These are phyloP conservation scores for Suillus variegatus DNA, from an alignment of 768 basidiomycete genomes.

Conservation along the genomic window DNA sequence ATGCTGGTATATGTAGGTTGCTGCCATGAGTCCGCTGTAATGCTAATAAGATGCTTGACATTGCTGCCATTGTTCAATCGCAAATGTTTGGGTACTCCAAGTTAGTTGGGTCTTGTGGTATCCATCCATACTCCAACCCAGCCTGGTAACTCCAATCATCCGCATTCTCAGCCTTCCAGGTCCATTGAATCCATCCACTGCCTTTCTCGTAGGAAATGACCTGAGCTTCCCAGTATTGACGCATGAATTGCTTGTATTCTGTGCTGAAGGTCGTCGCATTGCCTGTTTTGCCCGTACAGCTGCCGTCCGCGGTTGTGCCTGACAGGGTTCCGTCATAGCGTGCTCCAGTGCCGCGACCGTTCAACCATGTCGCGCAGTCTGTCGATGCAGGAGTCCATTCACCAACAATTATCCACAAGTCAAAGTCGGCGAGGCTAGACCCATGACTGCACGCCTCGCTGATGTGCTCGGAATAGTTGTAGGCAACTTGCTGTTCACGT, in stretches of 20 bases:
- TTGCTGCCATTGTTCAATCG: conserved; percentile 25
- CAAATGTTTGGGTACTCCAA: conserved; percentile 67
- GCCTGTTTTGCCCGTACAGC: conserved; percentile 64
- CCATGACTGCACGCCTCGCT: conserved; percentile 59
- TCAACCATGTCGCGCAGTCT: conserved; percentile 79
- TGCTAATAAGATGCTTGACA: neutral
- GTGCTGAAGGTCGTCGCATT: conserved; percentile 55
- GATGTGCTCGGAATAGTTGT: conserved; percentile 4
- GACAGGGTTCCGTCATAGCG: conserved; percentile 63
- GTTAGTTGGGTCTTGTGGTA: conserved; percentile 68
- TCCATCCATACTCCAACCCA: conserved; percentile 77
- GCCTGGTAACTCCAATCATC: conserved; percentile 80
- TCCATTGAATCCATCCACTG: conserved; percentile 76
- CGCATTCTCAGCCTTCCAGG: conserved; percentile 76
- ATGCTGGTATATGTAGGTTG: neutral
- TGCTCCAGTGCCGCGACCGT: conserved; percentile 70
- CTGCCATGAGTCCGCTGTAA: neutral
- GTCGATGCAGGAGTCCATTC: conserved; percentile 80
- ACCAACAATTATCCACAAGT: conserved; percentile 75
- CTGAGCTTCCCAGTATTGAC: conserved; percentile 81
- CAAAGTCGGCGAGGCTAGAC: conserved; percentile 45
- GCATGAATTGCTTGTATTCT: conserved; percentile 61
- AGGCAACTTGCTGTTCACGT: conserved; percentile 8
- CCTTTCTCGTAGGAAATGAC: conserved; percentile 70
- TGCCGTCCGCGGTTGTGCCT: neutral